Conservation (phyloP, 345 rosid species). For the Populus tremula region DNA sequence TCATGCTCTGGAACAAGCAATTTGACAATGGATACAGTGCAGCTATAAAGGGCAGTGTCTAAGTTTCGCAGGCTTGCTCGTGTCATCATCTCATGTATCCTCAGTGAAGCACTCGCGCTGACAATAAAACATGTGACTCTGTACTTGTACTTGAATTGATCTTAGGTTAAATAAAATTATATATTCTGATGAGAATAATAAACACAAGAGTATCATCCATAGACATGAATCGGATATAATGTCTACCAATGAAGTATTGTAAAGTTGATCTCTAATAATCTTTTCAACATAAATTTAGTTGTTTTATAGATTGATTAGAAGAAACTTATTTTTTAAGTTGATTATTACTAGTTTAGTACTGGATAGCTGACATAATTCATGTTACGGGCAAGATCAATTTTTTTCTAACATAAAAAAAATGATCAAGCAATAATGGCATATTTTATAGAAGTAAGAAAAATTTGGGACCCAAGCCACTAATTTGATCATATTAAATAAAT, state of each 20-base stretch:
- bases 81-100: no score
- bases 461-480: accelerated
- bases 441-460: no score
- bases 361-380: accelerated
- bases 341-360: no score
- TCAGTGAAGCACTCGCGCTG: neutral
- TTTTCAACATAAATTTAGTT: no score
- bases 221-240: no score
- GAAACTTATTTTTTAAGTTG: no score
- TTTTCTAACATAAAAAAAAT: no score
- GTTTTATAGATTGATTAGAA: no score
- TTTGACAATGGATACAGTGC: constrained; percentile 19
- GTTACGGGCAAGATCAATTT: accelerated
- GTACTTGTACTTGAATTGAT: neutral
- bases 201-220: neutral
- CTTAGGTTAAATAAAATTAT: neutral
- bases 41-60: constrained; percentile 12
- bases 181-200: neutral
- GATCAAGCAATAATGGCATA: accelerated
- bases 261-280: no score
- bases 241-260: no score
- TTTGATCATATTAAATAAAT: no score
- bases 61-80: neutral
- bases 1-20: constrained; percentile 25
- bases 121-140: neutral